These are phyloP conservation scores for Metschnikowia chrysomelidarum DNA, from an alignment of 805 yeast species.

Conservation along the genomic window DNA sequence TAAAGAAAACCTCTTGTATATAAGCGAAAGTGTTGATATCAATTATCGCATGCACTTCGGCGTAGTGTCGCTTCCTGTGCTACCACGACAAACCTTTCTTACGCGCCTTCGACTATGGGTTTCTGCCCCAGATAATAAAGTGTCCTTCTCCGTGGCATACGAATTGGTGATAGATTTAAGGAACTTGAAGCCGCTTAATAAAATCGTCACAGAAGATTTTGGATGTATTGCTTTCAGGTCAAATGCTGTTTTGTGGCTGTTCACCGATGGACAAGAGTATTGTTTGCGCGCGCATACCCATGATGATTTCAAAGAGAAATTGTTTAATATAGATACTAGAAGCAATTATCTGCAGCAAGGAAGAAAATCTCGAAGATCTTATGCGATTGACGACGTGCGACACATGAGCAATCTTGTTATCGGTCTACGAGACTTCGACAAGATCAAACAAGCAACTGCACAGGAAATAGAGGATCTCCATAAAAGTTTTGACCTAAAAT, in stretches of 20 bases:
- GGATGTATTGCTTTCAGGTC: slow-evolving; percentile 2
- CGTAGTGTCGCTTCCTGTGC: slow-evolving; percentile 25
- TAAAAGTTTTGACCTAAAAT: not conserved
- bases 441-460: slow-evolving; percentile 23
- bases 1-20: slow-evolving; percentile 22
- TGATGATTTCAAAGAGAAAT: too few species aligned
- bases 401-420: slow-evolving; percentile 12
- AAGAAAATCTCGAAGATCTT: slow-evolving; percentile 6
- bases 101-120: slow-evolving; percentile 11
- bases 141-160: slow-evolving; percentile 1
- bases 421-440: slow-evolving; percentile 27
- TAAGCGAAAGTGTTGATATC: slow-evolving; percentile 29
- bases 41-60: slow-evolving; percentile 29
- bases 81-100: slow-evolving; percentile 2
- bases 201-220: not conserved
- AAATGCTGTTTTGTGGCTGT: slow-evolving; percentile 16
- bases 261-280: slow-evolving; percentile 9
- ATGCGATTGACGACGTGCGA: slow-evolving; percentile 17
- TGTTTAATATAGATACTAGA: not conserved
- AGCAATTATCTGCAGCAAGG: too few species aligned
- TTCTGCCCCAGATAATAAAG: not conserved
- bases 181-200: slow-evolving; percentile 7
- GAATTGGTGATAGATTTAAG: slow-evolving; percentile 10
- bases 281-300: slow-evolving; percentile 9
- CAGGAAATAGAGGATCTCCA: slow-evolving; percentile 20